Percentiles rank a stretch among this genome's conserved stretches.
Evolutionary conservation across 352 stramenopile species (phyloP).

Genomic region (Bremia lactucae): DNA sequence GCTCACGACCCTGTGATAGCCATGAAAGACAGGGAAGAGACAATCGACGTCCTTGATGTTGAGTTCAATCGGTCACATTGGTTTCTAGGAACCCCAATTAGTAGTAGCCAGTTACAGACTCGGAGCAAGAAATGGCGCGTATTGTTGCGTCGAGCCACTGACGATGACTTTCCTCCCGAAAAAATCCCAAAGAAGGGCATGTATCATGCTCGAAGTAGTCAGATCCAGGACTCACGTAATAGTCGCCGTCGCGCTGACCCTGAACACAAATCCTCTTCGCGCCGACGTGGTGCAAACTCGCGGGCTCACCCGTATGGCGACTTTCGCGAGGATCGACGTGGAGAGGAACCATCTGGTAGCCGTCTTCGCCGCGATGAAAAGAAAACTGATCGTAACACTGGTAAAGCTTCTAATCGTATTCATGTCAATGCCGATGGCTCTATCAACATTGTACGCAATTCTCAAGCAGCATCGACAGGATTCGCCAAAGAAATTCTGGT

Average conservation of each 20-base stretch:
- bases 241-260: constrained; percentile 17
- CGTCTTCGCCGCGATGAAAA: constrained; percentile 19
- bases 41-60: constrained; percentile 36
- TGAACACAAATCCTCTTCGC: constrained; percentile 26
- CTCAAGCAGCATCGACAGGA: neutral
- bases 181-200: constrained; percentile 49
- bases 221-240: constrained; percentile 9
- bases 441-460: constrained; percentile 42
- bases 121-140: constrained; percentile 59
- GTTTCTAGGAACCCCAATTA: constrained; percentile 41
- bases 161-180: constrained; percentile 70
- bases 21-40: constrained; percentile 19
- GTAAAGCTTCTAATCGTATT: constrained; percentile 41
- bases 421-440: constrained; percentile 52
- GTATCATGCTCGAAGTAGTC: constrained; percentile 52
- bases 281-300: constrained; percentile 8
- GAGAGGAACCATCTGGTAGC: constrained; percentile 14
- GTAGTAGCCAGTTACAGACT: constrained; percentile 32
- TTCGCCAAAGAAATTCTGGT: neutral
- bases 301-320: constrained; percentile 36
- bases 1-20: constrained; percentile 11
- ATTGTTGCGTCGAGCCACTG: constrained; percentile 54
- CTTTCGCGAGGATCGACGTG: constrained; percentile 22
- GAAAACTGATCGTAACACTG: constrained; percentile 23
- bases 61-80: constrained; percentile 58